Conservation (phyloP, 1,139 yeast species). For the Eremothecium gossypii region DNA sequence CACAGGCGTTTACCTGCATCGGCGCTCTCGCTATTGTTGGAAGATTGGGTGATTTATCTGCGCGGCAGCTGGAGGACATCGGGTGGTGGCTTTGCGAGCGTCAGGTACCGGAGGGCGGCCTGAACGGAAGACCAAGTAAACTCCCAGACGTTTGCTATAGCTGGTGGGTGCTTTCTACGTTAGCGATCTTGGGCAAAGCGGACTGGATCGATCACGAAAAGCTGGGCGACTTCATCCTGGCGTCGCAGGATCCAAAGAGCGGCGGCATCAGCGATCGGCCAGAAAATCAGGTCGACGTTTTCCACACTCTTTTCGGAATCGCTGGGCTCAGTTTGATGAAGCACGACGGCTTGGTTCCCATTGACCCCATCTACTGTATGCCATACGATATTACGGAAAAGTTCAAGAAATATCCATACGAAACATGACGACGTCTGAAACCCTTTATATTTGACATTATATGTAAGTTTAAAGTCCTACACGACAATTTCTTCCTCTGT, state of each 20-base stretch:
- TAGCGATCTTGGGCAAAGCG: slow-evolving; percentile 55
- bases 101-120: slow-evolving; percentile 84
- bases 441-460: background rate
- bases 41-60: slow-evolving; percentile 39
- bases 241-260: slow-evolving; percentile 62
- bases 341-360: slow-evolving; percentile 42
- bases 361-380: slow-evolving; percentile 85
- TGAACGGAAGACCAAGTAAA: slow-evolving; percentile 94
- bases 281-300: slow-evolving; percentile 86
- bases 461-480: slow-evolving; percentile 13
- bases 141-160: slow-evolving; percentile 93
- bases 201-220: slow-evolving; percentile 67
- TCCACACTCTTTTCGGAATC: slow-evolving; percentile 83
- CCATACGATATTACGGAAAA: slow-evolving; percentile 42
- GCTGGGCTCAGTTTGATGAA: slow-evolving; percentile 78
- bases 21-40: slow-evolving; percentile 69
- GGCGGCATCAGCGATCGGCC: slow-evolving; percentile 95
- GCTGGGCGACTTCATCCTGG: slow-evolving; percentile 56
- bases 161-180: slow-evolving; percentile 92
- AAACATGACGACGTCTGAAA: background rate
- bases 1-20: slow-evolving; percentile 81
- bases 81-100: slow-evolving; percentile 88
- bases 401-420: slow-evolving; percentile 41
- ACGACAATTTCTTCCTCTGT: slow-evolving; percentile 41
- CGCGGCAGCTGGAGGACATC: slow-evolving; percentile 30